Percentiles rank a stretch among this genome's conserved stretches.
phyloP scores from a whole-genome alignment of 2,329 filamentous ascomycete species.

The Helicocarpus griseus region DNA sequence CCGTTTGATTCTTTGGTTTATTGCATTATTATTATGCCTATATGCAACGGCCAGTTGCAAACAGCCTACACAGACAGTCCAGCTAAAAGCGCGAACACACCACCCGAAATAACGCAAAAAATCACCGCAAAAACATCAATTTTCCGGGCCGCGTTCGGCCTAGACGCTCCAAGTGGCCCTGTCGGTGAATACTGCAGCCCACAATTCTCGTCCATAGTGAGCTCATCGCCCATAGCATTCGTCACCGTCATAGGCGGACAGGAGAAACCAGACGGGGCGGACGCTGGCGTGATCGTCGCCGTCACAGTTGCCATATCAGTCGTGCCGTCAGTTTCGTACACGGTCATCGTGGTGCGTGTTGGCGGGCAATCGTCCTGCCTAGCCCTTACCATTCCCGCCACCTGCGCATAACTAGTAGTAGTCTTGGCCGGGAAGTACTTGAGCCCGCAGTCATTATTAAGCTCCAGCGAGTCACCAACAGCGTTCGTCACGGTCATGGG shows the following conservation, averaged over 20 bases:
- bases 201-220: not conserved
- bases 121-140: not conserved
- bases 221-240: not conserved
- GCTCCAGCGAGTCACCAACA: not conserved
- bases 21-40: not conserved
- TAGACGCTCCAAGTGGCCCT: not conserved
- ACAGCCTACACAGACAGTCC: not conserved
- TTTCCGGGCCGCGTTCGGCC: not conserved
- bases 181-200: not conserved
- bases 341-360: not conserved
- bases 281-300: not conserved
- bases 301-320: not conserved
- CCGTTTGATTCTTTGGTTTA: no score
- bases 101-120: not conserved
- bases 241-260: not conserved
- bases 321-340: not conserved
- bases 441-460: not conserved
- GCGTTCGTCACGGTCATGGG: conserved; percentile 1
- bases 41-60: not conserved
- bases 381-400: not conserved
- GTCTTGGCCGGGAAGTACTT: not conserved
- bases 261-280: not conserved
- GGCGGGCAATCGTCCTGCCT: not conserved
- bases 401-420: not conserved
- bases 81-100: not conserved